phyloP scores from a whole-genome alignment of 208 protist genomes.

The Leishmania guyanensis region DNA sequence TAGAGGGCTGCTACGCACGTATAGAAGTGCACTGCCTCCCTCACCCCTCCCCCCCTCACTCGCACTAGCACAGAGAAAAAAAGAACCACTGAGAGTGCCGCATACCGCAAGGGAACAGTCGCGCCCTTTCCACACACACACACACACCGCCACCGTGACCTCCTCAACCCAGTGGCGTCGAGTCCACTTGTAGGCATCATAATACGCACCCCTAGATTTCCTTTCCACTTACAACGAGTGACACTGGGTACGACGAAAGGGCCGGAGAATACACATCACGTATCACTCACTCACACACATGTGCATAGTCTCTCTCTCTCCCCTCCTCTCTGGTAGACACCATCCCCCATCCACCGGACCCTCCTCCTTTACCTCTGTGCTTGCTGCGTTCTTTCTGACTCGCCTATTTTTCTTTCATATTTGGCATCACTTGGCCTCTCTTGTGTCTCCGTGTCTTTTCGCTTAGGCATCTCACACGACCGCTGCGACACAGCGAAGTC shows the following conservation, averaged over 20 bases:
- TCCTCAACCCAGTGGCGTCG: neutral
- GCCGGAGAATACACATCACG: neutral
- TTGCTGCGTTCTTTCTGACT: too few species aligned
- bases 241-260: neutral
- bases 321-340: too few species aligned
- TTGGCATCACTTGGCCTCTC: neutral
- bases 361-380: too few species aligned
- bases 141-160: neutral
- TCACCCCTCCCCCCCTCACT: neutral
- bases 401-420: neutral
- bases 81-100: neutral
- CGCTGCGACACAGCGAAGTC: neutral
- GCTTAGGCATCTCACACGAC: neutral
- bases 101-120: neutral
- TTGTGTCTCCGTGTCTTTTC: neutral
- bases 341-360: too few species aligned
- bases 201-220: neutral
- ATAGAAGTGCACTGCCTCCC: neutral
- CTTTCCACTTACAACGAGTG: neutral
- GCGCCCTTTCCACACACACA: neutral
- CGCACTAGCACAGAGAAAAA: too few species aligned
- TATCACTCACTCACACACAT: neutral
- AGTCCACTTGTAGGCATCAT: neutral
- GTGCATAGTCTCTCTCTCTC: neutral
- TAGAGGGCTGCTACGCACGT: neutral